Evolutionary conservation across 371 early-diverging fungal genomes (phyloP), one percentile per base, ranked within the genome.

Genomic region (Mortierella sp.): DNA sequence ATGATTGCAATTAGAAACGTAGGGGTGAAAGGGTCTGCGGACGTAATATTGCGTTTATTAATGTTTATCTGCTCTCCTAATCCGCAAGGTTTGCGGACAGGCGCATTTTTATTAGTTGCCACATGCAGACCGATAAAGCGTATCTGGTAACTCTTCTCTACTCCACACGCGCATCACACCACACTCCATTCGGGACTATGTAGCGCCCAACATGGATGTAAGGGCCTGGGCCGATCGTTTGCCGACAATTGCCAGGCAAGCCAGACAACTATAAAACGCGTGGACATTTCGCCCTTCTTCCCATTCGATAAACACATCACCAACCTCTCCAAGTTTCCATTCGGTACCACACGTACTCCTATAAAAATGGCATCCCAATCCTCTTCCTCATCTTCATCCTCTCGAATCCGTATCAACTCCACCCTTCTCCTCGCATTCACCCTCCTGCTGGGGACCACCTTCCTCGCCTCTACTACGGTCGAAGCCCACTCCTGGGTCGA

Each of bases 401-500:
- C 19, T 5, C 34, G 61, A 22, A 19, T 61, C 37, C 34, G 61
- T 22, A 19, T 61, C 37, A 61, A 31, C 37, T 7, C 34, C 14
- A 61, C 34, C 16, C 10, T 52, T 39, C 41, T 65, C 50, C 45
- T 66, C 22, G 29, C 64, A 1, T 19, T 74, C 64, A 39, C 40
- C 50, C 68, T 53, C 66, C 13, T 73, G 43, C 48, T 67, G 55
- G 55, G 37, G n/a, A 44, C 65, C 52, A 47, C 64, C 63, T 64
- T 47, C 50, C 68, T 71, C 55, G 37, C 55, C 53, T 31, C 37
- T 7, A 16, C 68, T 70, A 9, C 37, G 3, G 37, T 39, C 22
- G 34, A 61, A 61, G 86, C 87, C 53, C 90, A 90, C 81, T 87
- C 88, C 45, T 90, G 90, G 90, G 75, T 90, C 11, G 90, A 90